Evolutionary conservation across 345 rosid species (phyloP), one percentile per base, ranked within the genome.

Genomic region (Salix suchowensis): DNA sequence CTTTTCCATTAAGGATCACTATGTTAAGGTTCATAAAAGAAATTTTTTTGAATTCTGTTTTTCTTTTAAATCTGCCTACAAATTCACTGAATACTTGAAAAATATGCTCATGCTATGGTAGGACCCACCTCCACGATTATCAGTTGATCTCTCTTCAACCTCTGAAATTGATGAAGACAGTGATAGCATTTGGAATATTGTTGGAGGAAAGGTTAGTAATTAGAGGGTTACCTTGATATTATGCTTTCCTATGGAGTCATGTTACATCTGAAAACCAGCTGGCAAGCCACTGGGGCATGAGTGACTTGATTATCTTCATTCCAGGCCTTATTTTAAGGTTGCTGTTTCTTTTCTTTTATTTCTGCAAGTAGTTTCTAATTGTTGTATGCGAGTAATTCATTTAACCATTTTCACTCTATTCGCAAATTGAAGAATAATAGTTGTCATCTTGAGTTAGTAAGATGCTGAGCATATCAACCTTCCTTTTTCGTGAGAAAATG

Each of bases 141-240:
- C 88, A 48, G 82, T 94, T 75, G 89, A 83, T 78, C 86, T 85
- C 74, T 87, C 90, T 18, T 86, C 91, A 24, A 81, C 88, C 50
- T 83, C 87, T 67, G 95, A 87, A 72, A 84, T 92, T 73, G 89
- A 89, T 79, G 89, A 84, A 83, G 95, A 82, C 54, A 80, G 76
- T 42, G 93, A 88, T 79, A 92, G 97, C 34, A 84, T 87, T 76
- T 91, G 94, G 98, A 89, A 79, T 82, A 89, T 94, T 26, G 82
- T 94, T 65, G 92, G 95, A 46, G 95, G 95, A 78, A 88, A 91
- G 97, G 97, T 92, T 37, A 77, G 87, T 82, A 36, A 46, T 26
- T 64, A 6, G 40, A 44, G 55, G 24, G 48, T 46, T 46, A 73
- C 26, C 40, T 54, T 39, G 60, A 26, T 40, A 12, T 32, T 67